phyloP scores from a whole-genome alignment of 139 green algal genomes.

The Micractinium conductrix region DNA sequence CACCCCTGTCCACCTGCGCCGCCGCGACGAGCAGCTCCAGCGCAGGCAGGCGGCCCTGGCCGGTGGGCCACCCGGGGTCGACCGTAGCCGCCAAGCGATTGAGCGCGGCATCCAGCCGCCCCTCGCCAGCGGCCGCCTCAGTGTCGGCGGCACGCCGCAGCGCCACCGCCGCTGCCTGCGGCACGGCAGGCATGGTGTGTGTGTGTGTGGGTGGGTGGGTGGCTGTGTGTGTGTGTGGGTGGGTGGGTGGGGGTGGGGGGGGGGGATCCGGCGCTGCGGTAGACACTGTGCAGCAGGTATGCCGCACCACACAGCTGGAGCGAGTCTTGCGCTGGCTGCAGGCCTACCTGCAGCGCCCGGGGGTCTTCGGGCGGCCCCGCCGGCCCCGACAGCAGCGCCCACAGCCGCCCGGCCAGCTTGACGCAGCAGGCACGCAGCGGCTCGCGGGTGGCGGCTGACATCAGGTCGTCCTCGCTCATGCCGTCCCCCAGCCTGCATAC shows the following conservation, averaged over 20 bases:
- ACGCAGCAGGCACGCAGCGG: conserved; percentile 41
- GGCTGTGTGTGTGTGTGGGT: no score
- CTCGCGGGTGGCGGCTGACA: conserved; percentile 14
- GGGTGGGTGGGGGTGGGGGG: neutral
- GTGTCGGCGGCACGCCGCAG: conserved; percentile 7
- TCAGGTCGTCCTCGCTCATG: conserved; percentile 45
- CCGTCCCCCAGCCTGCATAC: conserved; percentile 36
- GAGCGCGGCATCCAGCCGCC: conserved; percentile 12
- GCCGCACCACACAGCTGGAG: neutral
- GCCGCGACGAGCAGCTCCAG: conserved; percentile 3
- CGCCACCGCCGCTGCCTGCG: neutral
- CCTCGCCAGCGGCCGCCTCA: neutral
- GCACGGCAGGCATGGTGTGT: neutral
- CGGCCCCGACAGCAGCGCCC: no score
- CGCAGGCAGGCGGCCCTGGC: conserved; percentile 16
- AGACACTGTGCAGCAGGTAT: no score
- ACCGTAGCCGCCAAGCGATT: neutral
- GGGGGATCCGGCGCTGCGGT: no score
- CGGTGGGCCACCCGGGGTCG: neutral
- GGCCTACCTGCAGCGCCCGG: neutral
- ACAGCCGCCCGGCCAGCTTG: conserved; percentile 32
- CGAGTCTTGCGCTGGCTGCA: neutral
- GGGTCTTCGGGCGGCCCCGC: neutral
- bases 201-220: neutral
- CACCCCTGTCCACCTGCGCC: conserved; percentile 6